Evolutionary conservation across 331 rosid species (phyloP), one percentile per base, ranked within the genome.

Genomic region (Quercus lobata): DNA sequence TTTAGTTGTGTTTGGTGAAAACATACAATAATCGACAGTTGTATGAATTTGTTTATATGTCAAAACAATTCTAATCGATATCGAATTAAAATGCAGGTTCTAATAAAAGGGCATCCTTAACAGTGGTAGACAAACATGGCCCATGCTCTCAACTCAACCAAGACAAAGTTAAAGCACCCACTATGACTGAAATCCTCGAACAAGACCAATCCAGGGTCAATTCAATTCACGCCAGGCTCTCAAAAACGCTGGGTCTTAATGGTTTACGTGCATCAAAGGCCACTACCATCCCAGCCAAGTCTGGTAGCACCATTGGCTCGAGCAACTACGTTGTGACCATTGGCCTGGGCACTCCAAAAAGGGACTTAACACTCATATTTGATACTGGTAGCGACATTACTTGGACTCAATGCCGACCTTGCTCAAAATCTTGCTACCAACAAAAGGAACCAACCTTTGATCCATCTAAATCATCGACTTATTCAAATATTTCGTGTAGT

Each of bases 361-460:
- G 46, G 11, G 86, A 82, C 4, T 69, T 92, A 17, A 86, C 92
- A 0, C 91, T 94, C 7, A 44, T 80, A 18, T 94, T 94, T 37
- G 97, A 94, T 72, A 88, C 91, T 0, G 89, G 91, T 0, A 88
- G 91, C 54, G 91, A 88, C 57, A 73, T 88, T 19, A 88, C 98
- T 32, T 92, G 98, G 97, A 94, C 98, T 69, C 98, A 94, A 44
- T 94, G 98, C 52, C 1, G 77, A 78, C 98, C 98, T 0, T 94
- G 97, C 18, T 79, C 54, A 2, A 6, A 6, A 2, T 82, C 70
- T 1, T 94, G 97, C 81, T 94, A 91, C 78, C 24, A 72, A 16
- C 98, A 94, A 11, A 60, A 76, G 49, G 97, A 94, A 17, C 44
- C 75, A 0, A 87, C 84, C 30, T 91, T 83, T 52, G 82, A 90